phyloP scores from a whole-genome alignment of 2,329 filamentous ascomycete genomes.

The Alternaria gaisen region DNA sequence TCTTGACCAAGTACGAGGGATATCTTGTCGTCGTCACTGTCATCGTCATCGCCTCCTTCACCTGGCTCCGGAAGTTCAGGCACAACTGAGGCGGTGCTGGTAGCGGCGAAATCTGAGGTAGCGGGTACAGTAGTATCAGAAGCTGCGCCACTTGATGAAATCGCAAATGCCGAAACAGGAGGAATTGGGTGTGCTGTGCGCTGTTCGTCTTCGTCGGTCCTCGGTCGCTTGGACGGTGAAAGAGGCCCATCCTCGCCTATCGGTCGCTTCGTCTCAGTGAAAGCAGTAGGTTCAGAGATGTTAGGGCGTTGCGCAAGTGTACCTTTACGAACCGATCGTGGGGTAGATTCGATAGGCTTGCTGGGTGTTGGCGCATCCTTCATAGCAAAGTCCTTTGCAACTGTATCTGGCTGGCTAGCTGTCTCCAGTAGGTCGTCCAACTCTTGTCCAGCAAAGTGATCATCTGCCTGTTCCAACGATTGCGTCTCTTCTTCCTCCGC shows the following conservation, averaged over 20 bases:
- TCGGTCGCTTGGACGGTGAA: conserved; percentile 44
- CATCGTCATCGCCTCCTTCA: conserved; percentile 24
- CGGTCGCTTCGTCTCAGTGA: conserved; percentile 33
- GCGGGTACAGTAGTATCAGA: conserved; percentile 10
- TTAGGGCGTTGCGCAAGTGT: neutral
- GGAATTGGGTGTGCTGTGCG: conserved; percentile 8
- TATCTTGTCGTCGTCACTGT: conserved; percentile 41
- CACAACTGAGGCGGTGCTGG: conserved; percentile 25
- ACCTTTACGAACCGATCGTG: neutral
- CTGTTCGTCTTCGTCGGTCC: conserved; percentile 24
- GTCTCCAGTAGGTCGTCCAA: conserved; percentile 35
- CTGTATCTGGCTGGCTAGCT: conserved; percentile 20
- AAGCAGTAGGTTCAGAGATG: conserved; percentile 3
- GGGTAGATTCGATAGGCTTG: neutral
- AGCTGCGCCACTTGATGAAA: neutral
- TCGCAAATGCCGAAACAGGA: conserved; percentile 5
- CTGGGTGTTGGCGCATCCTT: conserved; percentile 14
- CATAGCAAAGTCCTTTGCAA: conserved; percentile 26
- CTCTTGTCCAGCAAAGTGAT: conserved; percentile 55
- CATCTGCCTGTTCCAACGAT: conserved; percentile 46
- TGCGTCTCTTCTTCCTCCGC: conserved; percentile 58
- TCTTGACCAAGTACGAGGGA: conserved; percentile 47
- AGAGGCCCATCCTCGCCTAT: conserved; percentile 29
- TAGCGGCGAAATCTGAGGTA: conserved; percentile 28
- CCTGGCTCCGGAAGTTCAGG: conserved; percentile 27